These are phyloP conservation scores for Guadua angustifolia DNA, from an alignment of 176 grass and related monocot genomes.

Conservation along the genomic window DNA sequence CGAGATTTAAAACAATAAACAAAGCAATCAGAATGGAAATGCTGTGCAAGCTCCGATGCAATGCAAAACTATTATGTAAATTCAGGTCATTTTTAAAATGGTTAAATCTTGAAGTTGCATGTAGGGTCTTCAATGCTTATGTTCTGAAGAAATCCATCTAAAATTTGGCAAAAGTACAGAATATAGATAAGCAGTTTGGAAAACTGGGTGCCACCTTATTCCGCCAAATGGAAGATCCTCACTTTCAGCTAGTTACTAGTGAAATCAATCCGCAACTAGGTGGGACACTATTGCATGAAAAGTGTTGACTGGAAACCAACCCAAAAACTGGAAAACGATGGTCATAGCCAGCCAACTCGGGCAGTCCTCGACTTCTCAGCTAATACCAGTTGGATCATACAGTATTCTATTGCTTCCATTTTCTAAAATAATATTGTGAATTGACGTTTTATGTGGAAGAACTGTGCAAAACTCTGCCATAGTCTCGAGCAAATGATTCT, in stretches of 20 bases:
- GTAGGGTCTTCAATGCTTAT: background rate
- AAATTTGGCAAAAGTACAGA: background rate
- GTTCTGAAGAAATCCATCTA: slow-evolving; percentile 11
- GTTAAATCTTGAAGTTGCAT: slow-evolving; percentile 6
- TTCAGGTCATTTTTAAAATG: slow-evolving; percentile 19
- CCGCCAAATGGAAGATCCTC: background rate
- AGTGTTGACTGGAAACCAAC: background rate
- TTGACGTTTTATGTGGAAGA: background rate
- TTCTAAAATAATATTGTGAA: background rate
- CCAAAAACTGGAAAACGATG: background rate
- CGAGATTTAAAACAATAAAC: background rate
- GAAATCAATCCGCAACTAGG: background rate
- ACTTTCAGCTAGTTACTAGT: slow-evolving; percentile 10
- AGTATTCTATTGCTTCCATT: background rate
- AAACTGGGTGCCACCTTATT: slow-evolving; percentile 9
- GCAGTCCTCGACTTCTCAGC: background rate
- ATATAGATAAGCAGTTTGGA: background rate
- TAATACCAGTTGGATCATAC: background rate
- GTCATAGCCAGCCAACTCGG: background rate
- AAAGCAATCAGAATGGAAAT: slow-evolving; percentile 5
- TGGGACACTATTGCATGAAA: background rate
- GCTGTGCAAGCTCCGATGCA: slow-evolving; percentile 2
- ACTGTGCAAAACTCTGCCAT: background rate
- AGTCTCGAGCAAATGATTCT: background rate
- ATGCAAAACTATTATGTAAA: background rate